Evolutionary conservation across 768 basidiomycete genomes (phyloP).

Genomic region (Favolaschia claudopus): DNA sequence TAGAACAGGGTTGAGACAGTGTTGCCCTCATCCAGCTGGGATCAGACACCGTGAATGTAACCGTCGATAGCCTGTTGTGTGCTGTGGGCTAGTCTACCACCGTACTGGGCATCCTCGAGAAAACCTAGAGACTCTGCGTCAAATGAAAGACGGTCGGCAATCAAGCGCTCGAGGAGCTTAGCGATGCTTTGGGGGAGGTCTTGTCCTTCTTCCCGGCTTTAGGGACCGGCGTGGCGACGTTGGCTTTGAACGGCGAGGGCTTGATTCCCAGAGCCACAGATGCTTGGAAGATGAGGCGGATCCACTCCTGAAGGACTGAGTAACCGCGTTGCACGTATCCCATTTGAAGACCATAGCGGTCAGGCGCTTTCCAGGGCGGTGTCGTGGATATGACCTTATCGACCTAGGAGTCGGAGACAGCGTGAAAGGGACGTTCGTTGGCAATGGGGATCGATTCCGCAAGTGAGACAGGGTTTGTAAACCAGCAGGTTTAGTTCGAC

Average conservation of each 20-base stretch:
- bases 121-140: neutral
- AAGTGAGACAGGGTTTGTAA: too few relatives aligned
- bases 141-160: neutral
- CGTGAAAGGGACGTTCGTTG: too few relatives aligned
- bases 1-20: neutral
- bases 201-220: neutral
- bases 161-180: neutral
- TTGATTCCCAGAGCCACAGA: neutral
- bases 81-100: neutral
- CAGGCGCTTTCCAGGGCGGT: conserved; percentile 4
- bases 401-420: too few relatives aligned
- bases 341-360: neutral
- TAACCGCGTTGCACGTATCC: neutral
- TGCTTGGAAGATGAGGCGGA: neutral
- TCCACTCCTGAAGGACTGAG: neutral
- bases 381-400: too few relatives aligned
- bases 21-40: neutral
- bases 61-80: neutral
- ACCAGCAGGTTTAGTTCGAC: too few relatives aligned
- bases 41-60: neutral
- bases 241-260: neutral
- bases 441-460: too few relatives aligned
- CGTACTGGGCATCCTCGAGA: neutral
- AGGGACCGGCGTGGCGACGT: neutral
- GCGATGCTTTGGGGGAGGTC: conserved; percentile 1